Evolutionary conservation across 164 flowering plant species (phyloP), one percentile per base, ranked within the genome.

Genomic region (Magnolia kwangsiensis): DNA sequence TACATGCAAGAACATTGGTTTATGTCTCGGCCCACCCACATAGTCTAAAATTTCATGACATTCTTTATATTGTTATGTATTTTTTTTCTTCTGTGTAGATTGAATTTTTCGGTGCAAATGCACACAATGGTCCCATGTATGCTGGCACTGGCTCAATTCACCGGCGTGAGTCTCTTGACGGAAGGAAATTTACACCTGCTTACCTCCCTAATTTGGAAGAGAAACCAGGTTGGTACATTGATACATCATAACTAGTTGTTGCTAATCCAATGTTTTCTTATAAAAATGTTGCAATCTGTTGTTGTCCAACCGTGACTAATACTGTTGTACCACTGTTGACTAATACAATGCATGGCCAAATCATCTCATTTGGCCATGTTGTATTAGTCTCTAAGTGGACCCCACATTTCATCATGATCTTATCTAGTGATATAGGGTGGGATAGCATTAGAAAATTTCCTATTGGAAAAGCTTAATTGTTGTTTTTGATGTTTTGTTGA

Each of bases 111-210:
- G 82, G 84, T 1, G 75, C 84, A 23, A 79, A 79, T 72, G 84
- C 80, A 37, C 82, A 79, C 73, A 82, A 82, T 37, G 84, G 82
- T 9, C 82, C 82, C 7, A 82, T 82, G 84, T 79, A 82, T 20
- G 84, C 82, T 67, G 84, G 84, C 59, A 82, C 84, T 7, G 84
- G 84, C 45, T 77, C 84, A 20, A 75, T 82, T 9, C 84, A 79
- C 69, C 80, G 84, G 2, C 80, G 84, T 3, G 81, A 79, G 51
- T 66, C 78, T 18, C 71, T 82, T 10, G 74, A 74, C 51, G 81
- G 84, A 68, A 82, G 81, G 67, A 79, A 76, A 74, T 82, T 55
- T 68, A 76, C 80, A 4, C 78, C 81, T 2, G 76, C 74, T 50
- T 78, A 70, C 68, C 67, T 10, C 4, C 75, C 79, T 10, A 58